Percentiles rank a stretch among this genome's conserved stretches.
phyloP scores from a whole-genome alignment of 2,329 filamentous ascomycete species.

The Penicillium sumatraense region DNA sequence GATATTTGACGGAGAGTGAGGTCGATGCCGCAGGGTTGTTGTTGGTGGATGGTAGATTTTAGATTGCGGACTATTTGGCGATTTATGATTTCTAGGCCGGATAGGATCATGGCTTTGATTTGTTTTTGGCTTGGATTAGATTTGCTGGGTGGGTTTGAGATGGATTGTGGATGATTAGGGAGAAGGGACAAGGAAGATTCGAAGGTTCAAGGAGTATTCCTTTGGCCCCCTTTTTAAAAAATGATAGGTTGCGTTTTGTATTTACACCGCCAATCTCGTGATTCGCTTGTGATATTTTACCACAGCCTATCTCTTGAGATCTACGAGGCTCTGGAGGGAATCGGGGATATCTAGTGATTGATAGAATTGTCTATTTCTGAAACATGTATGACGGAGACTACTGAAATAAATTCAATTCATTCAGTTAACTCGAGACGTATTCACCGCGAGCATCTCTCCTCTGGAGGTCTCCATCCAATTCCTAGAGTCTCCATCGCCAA shows the following conservation, averaged over 20 bases:
- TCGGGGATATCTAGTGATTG: background rate
- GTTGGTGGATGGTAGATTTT: constrained; percentile 22
- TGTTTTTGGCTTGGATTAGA: background rate
- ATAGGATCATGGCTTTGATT: background rate
- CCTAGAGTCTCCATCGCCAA: constrained; percentile 78
- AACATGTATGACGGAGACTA: too few species aligned
- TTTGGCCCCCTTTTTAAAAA: background rate
- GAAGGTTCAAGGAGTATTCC: too few species aligned
- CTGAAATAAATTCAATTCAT: too few species aligned
- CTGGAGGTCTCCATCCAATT: constrained; percentile 68
- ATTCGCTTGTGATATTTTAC: background rate
- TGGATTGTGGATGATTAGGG: background rate
- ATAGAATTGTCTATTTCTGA: too few species aligned
- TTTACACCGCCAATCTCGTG: background rate
- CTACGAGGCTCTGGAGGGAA: background rate
- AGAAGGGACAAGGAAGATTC: background rate
- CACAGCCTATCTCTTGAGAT: background rate
- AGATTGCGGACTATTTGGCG: constrained; percentile 24
- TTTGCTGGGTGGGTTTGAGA: background rate
- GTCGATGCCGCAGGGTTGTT: constrained; percentile 39
- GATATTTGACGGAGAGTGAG: constrained; percentile 32
- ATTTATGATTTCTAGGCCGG: background rate
- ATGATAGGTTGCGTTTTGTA: background rate
- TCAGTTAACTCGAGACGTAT: too few species aligned
- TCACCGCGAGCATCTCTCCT: constrained; percentile 60